These are phyloP conservation scores for Leccinum subspadiceum DNA, from an alignment of 1,284 basidiomycete species.

Conservation along the genomic window DNA sequence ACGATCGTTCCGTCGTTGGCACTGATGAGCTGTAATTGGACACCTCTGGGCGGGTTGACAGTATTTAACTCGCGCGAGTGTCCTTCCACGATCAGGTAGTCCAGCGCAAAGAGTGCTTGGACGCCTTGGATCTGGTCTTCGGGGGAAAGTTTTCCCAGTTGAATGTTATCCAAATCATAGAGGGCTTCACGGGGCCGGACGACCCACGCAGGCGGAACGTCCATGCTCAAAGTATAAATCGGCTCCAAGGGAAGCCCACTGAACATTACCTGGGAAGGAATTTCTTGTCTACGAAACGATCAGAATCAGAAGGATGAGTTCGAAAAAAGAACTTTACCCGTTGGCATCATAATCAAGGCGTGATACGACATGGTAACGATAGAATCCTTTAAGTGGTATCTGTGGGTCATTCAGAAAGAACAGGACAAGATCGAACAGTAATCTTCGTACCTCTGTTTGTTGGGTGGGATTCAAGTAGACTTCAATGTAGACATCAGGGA, in stretches of 20 bases:
- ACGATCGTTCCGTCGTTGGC: constrained; percentile 43
- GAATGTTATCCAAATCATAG: constrained; percentile 96
- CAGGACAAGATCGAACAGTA: neutral
- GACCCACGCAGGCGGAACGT: constrained; percentile 89
- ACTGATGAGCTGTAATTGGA: constrained; percentile 75
- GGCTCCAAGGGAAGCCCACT: constrained; percentile 60
- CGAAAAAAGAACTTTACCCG: constrained; percentile 50
- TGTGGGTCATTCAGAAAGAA: constrained; percentile 30
- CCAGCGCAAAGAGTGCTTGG: constrained; percentile 84
- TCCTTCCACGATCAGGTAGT: constrained; percentile 91
- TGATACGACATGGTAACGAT: constrained; percentile 72
- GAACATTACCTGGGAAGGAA: constrained; percentile 50
- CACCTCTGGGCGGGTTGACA: constrained; percentile 72
- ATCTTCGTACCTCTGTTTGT: constrained; percentile 57
- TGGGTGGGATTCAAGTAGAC: constrained; percentile 74
- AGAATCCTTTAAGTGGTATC: constrained; percentile 94
- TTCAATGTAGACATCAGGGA: constrained; percentile 66
- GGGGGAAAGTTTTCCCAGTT: constrained; percentile 65
- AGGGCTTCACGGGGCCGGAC: constrained; percentile 86
- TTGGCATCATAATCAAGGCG: constrained; percentile 64
- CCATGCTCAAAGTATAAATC: constrained; percentile 90
- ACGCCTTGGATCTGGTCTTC: constrained; percentile 57
- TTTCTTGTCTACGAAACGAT: constrained; percentile 45
- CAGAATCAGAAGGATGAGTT: neutral
- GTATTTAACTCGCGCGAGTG: constrained; percentile 78